Conservation (phyloP, 176 grass and related monocot genomes). For the Aegilops longissima region DNA sequence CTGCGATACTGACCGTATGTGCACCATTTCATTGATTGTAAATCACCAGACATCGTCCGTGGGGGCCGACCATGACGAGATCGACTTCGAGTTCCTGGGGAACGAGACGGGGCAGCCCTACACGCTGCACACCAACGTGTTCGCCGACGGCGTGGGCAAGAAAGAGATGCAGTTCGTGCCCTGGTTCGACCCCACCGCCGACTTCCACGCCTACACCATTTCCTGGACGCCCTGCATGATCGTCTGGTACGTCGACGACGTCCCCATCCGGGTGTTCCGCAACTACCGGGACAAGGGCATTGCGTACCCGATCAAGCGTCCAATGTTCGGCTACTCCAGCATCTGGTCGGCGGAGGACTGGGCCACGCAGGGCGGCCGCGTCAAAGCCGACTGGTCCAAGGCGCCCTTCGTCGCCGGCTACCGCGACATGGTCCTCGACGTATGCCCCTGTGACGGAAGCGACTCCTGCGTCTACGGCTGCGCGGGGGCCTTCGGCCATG, state of each 20-base stretch:
- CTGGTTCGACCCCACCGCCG: conserved; percentile 72
- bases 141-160: conserved; percentile 43
- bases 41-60: background rate
- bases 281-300: conserved; percentile 52
- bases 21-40: too few relatives aligned
- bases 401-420: conserved; percentile 42
- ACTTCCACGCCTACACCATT: conserved; percentile 83
- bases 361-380: conserved; percentile 62
- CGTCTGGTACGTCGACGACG: conserved; percentile 41
- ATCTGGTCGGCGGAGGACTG: conserved; percentile 79
- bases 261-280: conserved; percentile 59
- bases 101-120: conserved; percentile 50
- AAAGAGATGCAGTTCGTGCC: conserved; percentile 61
- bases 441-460: background rate
- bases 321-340: conserved; percentile 59
- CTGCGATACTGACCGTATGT: too few relatives aligned
- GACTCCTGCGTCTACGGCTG: background rate
- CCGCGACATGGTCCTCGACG: background rate
- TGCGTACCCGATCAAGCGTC: conserved; percentile 39
- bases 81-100: background rate
- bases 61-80: background rate
- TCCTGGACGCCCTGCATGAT: conserved; percentile 68
- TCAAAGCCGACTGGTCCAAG: conserved; percentile 63
- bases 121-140: conserved; percentile 63
- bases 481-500: background rate